phyloP scores from a whole-genome alignment of 371 early-diverging fungal species.

The Mortierella sp. region DNA sequence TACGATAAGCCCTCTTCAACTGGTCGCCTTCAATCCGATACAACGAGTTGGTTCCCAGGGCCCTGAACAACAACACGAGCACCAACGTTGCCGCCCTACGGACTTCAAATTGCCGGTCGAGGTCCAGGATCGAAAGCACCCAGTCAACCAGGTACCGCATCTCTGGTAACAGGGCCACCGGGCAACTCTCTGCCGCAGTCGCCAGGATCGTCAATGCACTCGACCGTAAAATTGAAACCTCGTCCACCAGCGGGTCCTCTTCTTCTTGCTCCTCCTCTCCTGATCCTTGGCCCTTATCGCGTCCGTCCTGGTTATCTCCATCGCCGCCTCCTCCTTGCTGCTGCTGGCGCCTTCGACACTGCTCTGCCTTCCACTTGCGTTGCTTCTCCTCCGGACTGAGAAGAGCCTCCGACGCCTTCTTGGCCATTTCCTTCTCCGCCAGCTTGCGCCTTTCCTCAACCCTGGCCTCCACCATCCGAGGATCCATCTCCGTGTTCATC shows the following conservation, averaged over 20 bases:
- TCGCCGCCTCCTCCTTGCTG: not conserved
- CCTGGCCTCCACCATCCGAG: conserved; percentile 24
- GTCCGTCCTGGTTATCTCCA: not conserved
- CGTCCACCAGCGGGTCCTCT: conserved; percentile 35
- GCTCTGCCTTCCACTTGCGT: conserved; percentile 36
- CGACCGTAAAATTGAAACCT: conserved; percentile 57
- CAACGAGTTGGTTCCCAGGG: conserved; percentile 68
- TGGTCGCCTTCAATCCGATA: conserved; percentile 69
- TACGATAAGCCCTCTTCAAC: conserved; percentile 67
- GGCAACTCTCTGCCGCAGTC: conserved; percentile 79
- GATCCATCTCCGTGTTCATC: conserved; percentile 61
- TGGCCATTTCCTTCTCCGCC: conserved; percentile 19
- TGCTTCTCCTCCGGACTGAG: conserved; percentile 45
- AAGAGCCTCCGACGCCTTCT: conserved; percentile 41
- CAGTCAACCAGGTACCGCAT: conserved; percentile 76
- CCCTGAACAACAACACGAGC: conserved; percentile 78
- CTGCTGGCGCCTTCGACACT: conserved; percentile 9
- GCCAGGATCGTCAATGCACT: conserved; percentile 84
- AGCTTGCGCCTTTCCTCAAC: conserved; percentile 22
- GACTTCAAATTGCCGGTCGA: conserved; percentile 73
- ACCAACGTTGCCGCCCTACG: conserved; percentile 79
- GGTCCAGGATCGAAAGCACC: conserved; percentile 73
- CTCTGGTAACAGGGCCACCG: conserved; percentile 75
- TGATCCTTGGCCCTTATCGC: not conserved
- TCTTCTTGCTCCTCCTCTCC: conserved; percentile 11